Conservation (phyloP, 768 basidiomycete genomes). For the Crucibulum laeve region DNA sequence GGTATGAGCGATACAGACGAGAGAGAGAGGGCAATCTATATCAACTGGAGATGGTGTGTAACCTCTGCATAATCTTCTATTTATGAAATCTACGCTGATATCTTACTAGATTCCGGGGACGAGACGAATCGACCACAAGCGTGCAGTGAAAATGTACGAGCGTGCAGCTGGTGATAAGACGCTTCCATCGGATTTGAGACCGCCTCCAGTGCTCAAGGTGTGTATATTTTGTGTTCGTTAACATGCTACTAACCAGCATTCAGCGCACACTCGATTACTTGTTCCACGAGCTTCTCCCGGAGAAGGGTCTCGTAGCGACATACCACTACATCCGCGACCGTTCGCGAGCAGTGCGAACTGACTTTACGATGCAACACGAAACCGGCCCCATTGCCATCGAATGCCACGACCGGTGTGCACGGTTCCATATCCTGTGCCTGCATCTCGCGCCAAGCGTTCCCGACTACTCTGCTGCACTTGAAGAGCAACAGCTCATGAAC, state of each 20-base stretch:
- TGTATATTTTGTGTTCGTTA: constrained; percentile 2
- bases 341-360: constrained; percentile 83
- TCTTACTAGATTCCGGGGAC: constrained; percentile 65
- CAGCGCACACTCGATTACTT: constrained; percentile 91
- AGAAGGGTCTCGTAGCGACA: constrained; percentile 63
- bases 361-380: constrained; percentile 91
- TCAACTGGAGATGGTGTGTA: constrained; percentile 79
- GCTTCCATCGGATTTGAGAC: constrained; percentile 87
- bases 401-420: constrained; percentile 89
- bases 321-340: constrained; percentile 90
- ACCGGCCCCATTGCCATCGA: constrained; percentile 76
- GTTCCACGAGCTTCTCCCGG: constrained; percentile 74
- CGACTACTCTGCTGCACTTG: constrained; percentile 62
- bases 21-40: constrained; percentile 88
- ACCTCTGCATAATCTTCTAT: constrained; percentile 16
- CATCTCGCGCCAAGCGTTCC: constrained; percentile 56
- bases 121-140: constrained; percentile 79
- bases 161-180: constrained; percentile 92
- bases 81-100: constrained; percentile 36
- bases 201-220: constrained; percentile 79
- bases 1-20: constrained; percentile 87
- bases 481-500: constrained; percentile 89
- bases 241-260: constrained; percentile 6
- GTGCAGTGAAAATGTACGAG: constrained; percentile 93
- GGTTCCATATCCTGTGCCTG: constrained; percentile 87